Evolutionary conservation across 2,329 filamentous ascomycete species (phyloP).

Genomic region (Cryphonectria carpinicola): DNA sequence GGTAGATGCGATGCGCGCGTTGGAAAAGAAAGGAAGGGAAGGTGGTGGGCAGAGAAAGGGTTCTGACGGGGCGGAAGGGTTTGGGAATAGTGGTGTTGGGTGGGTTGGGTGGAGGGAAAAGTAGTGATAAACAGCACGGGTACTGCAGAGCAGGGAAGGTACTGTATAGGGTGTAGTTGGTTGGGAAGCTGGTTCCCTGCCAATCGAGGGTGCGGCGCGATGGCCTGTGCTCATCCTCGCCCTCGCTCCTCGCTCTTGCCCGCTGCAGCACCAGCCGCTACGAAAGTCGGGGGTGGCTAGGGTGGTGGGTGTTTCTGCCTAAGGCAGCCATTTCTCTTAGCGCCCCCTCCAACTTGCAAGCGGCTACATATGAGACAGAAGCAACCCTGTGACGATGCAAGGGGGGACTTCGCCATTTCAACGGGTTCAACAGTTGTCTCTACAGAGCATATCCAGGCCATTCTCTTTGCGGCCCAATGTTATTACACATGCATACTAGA

Average conservation of each 20-base stretch:
- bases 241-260: neutral
- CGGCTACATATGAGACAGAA: neutral
- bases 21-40: constrained; percentile 4
- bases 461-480: neutral
- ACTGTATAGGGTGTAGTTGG: constrained; percentile 12
- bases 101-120: constrained; percentile 8
- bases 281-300: too few relatives aligned
- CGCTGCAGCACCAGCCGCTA: neutral
- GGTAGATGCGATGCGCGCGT: constrained; percentile 31
- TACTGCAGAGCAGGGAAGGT: neutral
- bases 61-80: constrained; percentile 1
- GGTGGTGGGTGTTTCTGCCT: constrained; percentile 16
- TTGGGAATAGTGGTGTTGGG: neutral
- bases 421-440: neutral
- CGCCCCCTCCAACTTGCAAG: constrained; percentile 4
- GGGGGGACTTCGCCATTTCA: neutral
- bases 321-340: constrained; percentile 18
- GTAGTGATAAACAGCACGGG: constrained; percentile 27
- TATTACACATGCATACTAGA: neutral
- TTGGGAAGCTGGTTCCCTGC: constrained; percentile 16
- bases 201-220: constrained; percentile 26
- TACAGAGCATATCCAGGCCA: neutral
- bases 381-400: neutral
- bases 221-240: constrained; percentile 23
- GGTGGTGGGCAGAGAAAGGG: constrained; percentile 1